Conservation (phyloP, 2,329 filamentous ascomycete genomes). For the Ophiostoma piceae region DNA sequence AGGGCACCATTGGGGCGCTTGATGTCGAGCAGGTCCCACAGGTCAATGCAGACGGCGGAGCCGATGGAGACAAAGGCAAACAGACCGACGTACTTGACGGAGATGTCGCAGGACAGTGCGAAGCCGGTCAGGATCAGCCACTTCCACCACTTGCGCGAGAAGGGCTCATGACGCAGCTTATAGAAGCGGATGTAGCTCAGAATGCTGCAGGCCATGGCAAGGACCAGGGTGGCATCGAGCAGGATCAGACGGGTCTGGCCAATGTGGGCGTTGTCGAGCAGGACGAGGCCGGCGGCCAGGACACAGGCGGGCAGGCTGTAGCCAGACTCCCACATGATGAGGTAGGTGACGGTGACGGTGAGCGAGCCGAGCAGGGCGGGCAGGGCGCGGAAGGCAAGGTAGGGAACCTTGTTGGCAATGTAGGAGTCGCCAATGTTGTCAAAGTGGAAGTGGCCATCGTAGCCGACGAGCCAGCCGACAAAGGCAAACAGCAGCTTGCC, state of each 20-base stretch:
- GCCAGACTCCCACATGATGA: constrained; percentile 99
- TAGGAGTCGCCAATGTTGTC: constrained; percentile 99
- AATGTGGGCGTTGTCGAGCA: constrained; percentile 97
- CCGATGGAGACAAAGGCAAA: constrained; percentile 98
- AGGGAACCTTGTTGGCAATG: constrained; percentile 92
- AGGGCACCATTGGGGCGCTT: constrained; percentile 79
- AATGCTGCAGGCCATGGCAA: constrained; percentile 93
- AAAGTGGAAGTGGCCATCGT: constrained; percentile 94
- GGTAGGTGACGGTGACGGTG: constrained; percentile 87
- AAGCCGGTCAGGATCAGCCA: constrained; percentile 96
- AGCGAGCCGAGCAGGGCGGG: constrained; percentile 86
- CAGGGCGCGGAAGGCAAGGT: constrained; percentile 90
- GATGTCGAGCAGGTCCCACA: constrained; percentile 91
- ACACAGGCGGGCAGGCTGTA: constrained; percentile 93
- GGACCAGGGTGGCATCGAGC: constrained; percentile 85
- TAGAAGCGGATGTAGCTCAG: constrained; percentile 96
- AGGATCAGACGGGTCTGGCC: constrained; percentile 93
- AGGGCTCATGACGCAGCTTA: constrained; percentile 84
- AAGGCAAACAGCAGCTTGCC: constrained; percentile 96
- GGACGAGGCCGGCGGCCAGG: constrained; percentile 75
- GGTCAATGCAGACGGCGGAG: constrained; percentile 84
- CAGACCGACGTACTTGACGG: constrained; percentile 92
- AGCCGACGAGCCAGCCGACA: constrained; percentile 95
- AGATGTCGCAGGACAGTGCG: constrained; percentile 92
- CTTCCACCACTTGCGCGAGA: constrained; percentile 98